Base-by-base conservation (phyloP, 139 green algal genomes). In the Limnomonas spitsbergensis region DNA sequence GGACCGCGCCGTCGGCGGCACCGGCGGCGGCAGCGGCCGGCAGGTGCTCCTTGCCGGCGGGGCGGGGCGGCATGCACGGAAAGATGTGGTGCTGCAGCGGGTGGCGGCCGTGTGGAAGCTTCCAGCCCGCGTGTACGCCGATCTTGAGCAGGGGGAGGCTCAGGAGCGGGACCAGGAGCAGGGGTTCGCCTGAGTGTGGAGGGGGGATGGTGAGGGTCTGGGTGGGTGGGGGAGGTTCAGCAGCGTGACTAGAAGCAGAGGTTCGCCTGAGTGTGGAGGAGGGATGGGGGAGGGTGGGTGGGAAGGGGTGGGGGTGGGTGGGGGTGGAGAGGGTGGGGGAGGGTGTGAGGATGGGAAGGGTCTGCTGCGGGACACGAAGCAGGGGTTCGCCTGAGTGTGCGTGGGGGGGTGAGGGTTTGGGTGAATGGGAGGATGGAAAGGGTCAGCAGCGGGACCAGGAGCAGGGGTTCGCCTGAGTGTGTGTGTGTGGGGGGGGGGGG, bases 41-140 rank as follows among this genome's bases (percentile, higher is more conserved):
- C n/a, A n/a, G n/a, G 14, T 61, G 47, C 20, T 20, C 47, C 20
- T 29, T 29, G 20, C 47, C 14, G 47, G 47, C 20, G 14, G 14
- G 14, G 14, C 14, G 47, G 20, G 14, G 47, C 20, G 47, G 14
- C 47, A 61, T 29, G 14, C 47, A 20, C 20, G 66, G 66, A 20
- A 39, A 72, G 66, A 72, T 72, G 66, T 72, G 66, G 29, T 72
- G 66, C 24, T 72, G 66, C n/a, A 72, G 24, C 9, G 66, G n/a
- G 66, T 72, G 6, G n/a, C 66, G 27, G 7, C 66, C 66, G 29
- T 7, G 6, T 7, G 66, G 66, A 7, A 72, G 66, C 66, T 72
- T 72, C 66, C 66, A 72, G 6, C 7, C 24, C 9, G 24, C 27
- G 29, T 72, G 66, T 20, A 72, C n/a, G 29, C 26, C 29, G 26